Evolutionary conservation across 169 alveolate species (phyloP), one percentile per base, ranked within the genome.

Genomic region (Plasmodium ovale): DNA sequence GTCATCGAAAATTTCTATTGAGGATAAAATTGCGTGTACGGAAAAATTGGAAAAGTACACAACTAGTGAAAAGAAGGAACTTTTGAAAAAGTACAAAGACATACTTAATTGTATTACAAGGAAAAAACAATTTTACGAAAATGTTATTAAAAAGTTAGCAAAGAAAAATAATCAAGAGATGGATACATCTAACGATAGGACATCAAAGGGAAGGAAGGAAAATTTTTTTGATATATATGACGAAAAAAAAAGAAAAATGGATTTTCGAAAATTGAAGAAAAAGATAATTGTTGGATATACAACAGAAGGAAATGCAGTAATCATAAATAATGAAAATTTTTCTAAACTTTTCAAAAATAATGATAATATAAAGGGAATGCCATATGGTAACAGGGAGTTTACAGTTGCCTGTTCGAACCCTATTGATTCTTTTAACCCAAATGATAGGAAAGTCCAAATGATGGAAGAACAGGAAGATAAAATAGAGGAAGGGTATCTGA

Each of bases 261-360:
- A 56, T 37, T 21, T 65, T 31, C 19, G 49, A 21, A 79, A 65
- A 49, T 31, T 79, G 42, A 65, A 79, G 23, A 79, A 79, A 37
- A 79, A 64, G 58, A 56, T 16, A 14, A 79, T 65, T 51, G 82
- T 31, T 31, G 89, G 89, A 37, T 67, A 79, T 23, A 79, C 89
- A 16, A 54, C 60, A 9, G 82, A 64, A 59, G 89, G 89, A 2
- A 64, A 79, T 59, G 77, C 89, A 7, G 65, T 79, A 49, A 67
- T 65, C 35, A 79, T 79, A 47, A 79, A 79, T 47, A 79, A 79
- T 64, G 82, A 64, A 23, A 65, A 65, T 16, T 79, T 79, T 65
- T 21, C 47, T 39, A 79, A 79, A 64, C 23, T 31, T n/a, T 79
- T 79, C 37, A 33, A 12, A 21, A 65, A 65, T 35, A 65, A 31